Evolutionary conservation across 768 basidiomycete species (phyloP).

Genomic region (Boletus rubropictus): DNA sequence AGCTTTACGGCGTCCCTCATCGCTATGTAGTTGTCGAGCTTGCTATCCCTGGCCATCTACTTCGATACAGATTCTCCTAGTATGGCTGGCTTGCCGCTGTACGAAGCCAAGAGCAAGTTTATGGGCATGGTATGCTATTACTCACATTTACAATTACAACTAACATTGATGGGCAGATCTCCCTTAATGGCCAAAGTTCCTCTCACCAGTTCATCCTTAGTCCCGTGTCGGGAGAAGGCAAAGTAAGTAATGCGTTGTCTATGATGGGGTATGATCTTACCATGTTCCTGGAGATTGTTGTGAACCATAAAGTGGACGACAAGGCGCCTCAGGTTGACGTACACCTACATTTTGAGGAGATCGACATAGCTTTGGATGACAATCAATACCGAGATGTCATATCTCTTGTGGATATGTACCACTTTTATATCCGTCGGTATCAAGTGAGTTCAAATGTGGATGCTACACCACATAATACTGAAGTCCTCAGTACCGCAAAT

Average conservation of each 20-base stretch:
- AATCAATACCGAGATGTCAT: constrained; percentile 93
- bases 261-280: background rate
- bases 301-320: constrained; percentile 74
- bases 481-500: constrained; percentile 63
- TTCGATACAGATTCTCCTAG: constrained; percentile 89
- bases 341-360: constrained; percentile 85
- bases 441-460: constrained; percentile 44
- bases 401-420: constrained; percentile 92
- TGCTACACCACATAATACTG: constrained; percentile 2
- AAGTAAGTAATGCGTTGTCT: constrained; percentile 42
- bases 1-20: constrained; percentile 1
- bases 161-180: constrained; percentile 37
- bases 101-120: constrained; percentile 69
- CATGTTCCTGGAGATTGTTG: constrained; percentile 49
- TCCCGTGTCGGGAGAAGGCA: constrained; percentile 92
- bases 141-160: constrained; percentile 1
- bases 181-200: constrained; percentile 38
- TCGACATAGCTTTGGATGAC: constrained; percentile 85
- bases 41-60: constrained; percentile 85
- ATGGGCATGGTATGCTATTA: constrained; percentile 52
- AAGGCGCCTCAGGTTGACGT: constrained; percentile 82
- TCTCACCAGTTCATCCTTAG: constrained; percentile 90
- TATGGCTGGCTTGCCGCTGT: constrained; percentile 60
- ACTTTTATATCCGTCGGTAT: constrained; percentile 82
- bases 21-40: constrained; percentile 61